These are phyloP conservation scores for Pseudogymnoascus sp. DNA, from an alignment of 2,329 filamentous ascomycete genomes.

Conservation along the genomic window DNA sequence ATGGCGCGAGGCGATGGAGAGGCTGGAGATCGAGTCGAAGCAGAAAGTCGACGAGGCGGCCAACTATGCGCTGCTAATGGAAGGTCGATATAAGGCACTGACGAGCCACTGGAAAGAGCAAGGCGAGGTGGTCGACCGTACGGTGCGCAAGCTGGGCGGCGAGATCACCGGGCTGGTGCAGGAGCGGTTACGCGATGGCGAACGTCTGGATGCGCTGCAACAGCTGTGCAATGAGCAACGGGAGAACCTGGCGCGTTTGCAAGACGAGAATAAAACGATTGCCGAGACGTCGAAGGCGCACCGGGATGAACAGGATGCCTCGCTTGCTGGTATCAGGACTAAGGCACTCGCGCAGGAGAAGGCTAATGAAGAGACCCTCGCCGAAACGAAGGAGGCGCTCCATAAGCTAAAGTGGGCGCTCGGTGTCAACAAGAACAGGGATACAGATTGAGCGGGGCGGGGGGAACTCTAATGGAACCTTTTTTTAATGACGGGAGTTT, in stretches of 20 bases:
- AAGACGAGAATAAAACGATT: conserved; percentile 57
- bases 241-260: conserved; percentile 55
- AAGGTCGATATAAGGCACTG: conserved; percentile 64
- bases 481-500: conserved; percentile 5
- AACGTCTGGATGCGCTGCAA: conserved; percentile 56
- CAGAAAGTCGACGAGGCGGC: conserved; percentile 60
- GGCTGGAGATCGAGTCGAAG: conserved; percentile 51
- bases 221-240: conserved; percentile 70
- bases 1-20: conserved; percentile 60
- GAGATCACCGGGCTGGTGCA: conserved; percentile 51
- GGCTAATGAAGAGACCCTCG: conserved; percentile 53
- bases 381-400: conserved; percentile 53
- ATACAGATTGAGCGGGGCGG: conserved; percentile 38
- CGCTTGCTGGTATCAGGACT: conserved; percentile 52
- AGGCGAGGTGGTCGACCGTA: conserved; percentile 52
- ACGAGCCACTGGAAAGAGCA: conserved; percentile 61
- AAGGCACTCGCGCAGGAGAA: conserved; percentile 51
- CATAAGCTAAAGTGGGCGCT: conserved; percentile 69
- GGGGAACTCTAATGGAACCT: neutral
- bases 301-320: conserved; percentile 56
- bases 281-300: conserved; percentile 55
- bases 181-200: conserved; percentile 53
- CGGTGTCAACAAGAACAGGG: conserved; percentile 57
- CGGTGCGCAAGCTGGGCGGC: conserved; percentile 42
- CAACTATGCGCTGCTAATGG: conserved; percentile 58